These are phyloP conservation scores for Aspergillus taichungensis DNA, from an alignment of 495 filamentous ascomycete genomes.

Conservation along the genomic window DNA sequence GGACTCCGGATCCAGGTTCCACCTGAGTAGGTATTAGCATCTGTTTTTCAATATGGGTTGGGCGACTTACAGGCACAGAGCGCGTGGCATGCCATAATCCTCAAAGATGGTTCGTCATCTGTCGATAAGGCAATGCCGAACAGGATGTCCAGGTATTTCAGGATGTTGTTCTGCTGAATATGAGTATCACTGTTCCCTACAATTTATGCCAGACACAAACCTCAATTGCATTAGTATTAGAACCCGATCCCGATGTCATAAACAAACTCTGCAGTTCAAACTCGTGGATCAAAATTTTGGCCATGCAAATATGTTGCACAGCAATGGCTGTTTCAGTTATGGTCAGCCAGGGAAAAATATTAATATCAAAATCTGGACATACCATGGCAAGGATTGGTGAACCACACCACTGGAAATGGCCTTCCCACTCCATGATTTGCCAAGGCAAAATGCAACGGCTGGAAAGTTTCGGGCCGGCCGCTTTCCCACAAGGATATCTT, in stretches of 20 bases:
- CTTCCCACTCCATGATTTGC: slow-evolving; percentile 21
- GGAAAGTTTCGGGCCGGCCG: slow-evolving; percentile 22
- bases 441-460: slow-evolving; percentile 26
- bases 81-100: slow-evolving; percentile 34
- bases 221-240: slow-evolving; percentile 12
- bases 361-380: slow-evolving; percentile 1
- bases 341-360: background rate
- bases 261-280: slow-evolving; percentile 5
- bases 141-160: slow-evolving; percentile 24
- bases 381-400: slow-evolving; percentile 31
- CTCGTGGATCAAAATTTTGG: slow-evolving; percentile 26
- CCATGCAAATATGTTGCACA: slow-evolving; percentile 32
- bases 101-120: slow-evolving; percentile 29
- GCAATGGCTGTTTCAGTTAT: slow-evolving; percentile 21
- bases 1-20: slow-evolving; percentile 26
- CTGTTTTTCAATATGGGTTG: background rate
- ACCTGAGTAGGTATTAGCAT: slow-evolving; percentile 11
- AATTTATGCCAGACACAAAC: slow-evolving; percentile 10
- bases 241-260: background rate
- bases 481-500: slow-evolving; percentile 27
- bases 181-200: background rate
- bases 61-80: slow-evolving; percentile 26
- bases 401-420: slow-evolving; percentile 33
- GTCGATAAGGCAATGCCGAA: slow-evolving; percentile 33
- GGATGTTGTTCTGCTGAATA: slow-evolving; percentile 17